Evolutionary conservation across 2,329 filamentous ascomycete species (phyloP).

Genomic region (Neofusicoccum ribis): DNA sequence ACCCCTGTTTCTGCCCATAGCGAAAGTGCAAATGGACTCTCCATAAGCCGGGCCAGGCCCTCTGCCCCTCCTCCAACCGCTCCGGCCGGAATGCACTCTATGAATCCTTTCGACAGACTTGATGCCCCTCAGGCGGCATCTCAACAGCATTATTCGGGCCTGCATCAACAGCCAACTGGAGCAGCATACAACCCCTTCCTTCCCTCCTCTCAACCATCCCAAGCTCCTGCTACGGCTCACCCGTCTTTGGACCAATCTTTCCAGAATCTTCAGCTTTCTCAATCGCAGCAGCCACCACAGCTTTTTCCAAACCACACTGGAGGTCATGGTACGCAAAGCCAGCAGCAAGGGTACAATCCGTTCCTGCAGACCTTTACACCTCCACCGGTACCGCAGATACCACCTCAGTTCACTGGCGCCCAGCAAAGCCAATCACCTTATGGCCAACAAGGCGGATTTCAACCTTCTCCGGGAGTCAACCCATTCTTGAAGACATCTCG

Average conservation of each 20-base stretch:
- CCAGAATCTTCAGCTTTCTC: constrained; percentile 68
- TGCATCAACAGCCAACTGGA: constrained; percentile 29
- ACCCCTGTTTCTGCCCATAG: constrained; percentile 47
- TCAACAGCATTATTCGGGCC: constrained; percentile 27
- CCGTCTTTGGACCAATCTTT: constrained; percentile 66
- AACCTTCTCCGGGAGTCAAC: constrained; percentile 34
- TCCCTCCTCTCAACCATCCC: constrained; percentile 33
- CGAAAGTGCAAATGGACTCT: constrained; percentile 50
- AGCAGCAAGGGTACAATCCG: constrained; percentile 40
- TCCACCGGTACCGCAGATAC: constrained; percentile 43
- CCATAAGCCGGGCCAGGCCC: constrained; percentile 41
- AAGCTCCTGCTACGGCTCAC: constrained; percentile 26
- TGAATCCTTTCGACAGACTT: constrained; percentile 48
- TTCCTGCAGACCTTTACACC: constrained; percentile 44
- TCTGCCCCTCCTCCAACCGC: constrained; percentile 25
- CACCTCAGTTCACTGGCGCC: constrained; percentile 37
- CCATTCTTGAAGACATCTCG: constrained; percentile 46
- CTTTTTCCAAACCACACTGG: constrained; percentile 78
- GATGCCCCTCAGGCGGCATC: constrained; percentile 41
- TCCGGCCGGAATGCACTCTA: constrained; percentile 25
- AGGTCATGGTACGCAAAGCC: constrained; percentile 50
- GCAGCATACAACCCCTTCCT: constrained; percentile 70
- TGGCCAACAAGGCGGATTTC: constrained; percentile 30
- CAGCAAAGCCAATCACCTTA: constrained; percentile 24
- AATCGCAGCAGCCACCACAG: constrained; percentile 48